Evolutionary conservation across 164 flowering plant species (phyloP), one percentile per base, ranked within the genome.

Genomic region (Litsea cubeba): DNA sequence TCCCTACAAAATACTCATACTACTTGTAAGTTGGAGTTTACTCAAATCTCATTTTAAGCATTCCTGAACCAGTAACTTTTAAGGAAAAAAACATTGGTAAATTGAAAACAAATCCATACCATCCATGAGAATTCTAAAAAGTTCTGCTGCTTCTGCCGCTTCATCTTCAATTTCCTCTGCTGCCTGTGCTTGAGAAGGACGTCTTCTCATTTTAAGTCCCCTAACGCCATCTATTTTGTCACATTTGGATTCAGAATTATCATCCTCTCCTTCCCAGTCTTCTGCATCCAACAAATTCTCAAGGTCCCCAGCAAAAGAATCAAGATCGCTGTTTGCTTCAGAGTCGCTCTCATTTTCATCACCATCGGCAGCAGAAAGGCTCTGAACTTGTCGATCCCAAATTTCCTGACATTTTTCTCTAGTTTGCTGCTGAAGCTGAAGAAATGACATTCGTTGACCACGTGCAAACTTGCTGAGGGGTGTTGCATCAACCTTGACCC

Each of bases 211-310:
- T 84, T 93, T 91, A 22, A 93, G 87, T 51, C 98, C 98, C 77
- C 83, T 89, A 14, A 91, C 95, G 64, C 95, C 90, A 73, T 88
- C 97, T 51, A 62, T 65, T 78, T 79, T 89, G 30, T 88, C 92
- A 80, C 82, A 83, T 58, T 88, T 88, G 15, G 86, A 76, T 35
- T 86, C 90, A 65, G 72, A 51, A 74, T 79, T 83, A 72, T 84
- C 88, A 72, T 83, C 94, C 51, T 85, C 94, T 58, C 85, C 97
- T 71, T 91, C 99, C 79, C 78, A 88, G 76, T 90, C 99, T 82
- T 95, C 99, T 30, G 99, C 99, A 84, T 93, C 99, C 77, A 95
- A 88, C 74, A 95, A 83, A 88, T 95, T 95, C 78, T 95, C 99
- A 28, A 95, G 82, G 84, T 95, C 99, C 62, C 98, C 99, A 51